Evolutionary conservation across 1,284 basidiomycete genomes (phyloP).

Genomic region (Rhodotorula sp.): DNA sequence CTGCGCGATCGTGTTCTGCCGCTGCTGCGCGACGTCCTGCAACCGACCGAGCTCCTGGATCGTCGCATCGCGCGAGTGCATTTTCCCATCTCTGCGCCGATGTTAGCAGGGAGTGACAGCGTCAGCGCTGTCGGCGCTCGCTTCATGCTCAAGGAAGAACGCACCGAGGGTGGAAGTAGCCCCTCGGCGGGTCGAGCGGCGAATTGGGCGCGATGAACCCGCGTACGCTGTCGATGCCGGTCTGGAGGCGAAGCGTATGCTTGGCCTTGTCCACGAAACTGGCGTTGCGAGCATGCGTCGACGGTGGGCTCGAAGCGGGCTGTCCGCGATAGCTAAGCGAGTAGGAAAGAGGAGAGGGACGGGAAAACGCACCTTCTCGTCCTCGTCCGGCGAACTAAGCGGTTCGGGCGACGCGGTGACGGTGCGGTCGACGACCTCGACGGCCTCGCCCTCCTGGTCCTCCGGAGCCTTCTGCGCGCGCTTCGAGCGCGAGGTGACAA

Average conservation of each 20-base stretch:
- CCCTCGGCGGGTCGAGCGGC: not conserved
- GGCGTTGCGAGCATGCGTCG: not conserved
- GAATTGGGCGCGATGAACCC: slow-evolving; percentile 1
- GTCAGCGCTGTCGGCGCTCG: too few species aligned
- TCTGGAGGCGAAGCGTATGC: not conserved
- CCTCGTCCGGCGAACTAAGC: not conserved
- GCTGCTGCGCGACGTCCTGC: slow-evolving; percentile 56
- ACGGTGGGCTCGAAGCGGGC: not conserved
- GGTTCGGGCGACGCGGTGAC: slow-evolving; percentile 6
- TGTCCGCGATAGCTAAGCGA: not conserved
- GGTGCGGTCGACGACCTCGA: slow-evolving; percentile 11
- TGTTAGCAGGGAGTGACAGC: not conserved
- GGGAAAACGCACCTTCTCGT: slow-evolving; percentile 4
- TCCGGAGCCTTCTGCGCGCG: not conserved
- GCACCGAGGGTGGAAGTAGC: slow-evolving; percentile 1
- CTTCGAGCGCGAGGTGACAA: slow-evolving; percentile 54
- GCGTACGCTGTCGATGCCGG: slow-evolving; percentile 3
- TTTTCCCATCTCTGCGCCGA: not conserved
- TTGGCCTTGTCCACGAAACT: slow-evolving; percentile 3
- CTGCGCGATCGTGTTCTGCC: slow-evolving; percentile 59
- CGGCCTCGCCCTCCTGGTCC: not conserved
- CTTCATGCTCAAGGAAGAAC: slow-evolving; percentile 1
- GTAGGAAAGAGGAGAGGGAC: not conserved
- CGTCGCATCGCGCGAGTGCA: slow-evolving; percentile 14
- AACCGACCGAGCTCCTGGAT: slow-evolving; percentile 10